Percentiles rank a stretch among this genome's conserved stretches.
These are phyloP conservation scores for Lineolata rhizophorae DNA, from an alignment of 495 filamentous ascomycete genomes.

Conservation along the genomic window DNA sequence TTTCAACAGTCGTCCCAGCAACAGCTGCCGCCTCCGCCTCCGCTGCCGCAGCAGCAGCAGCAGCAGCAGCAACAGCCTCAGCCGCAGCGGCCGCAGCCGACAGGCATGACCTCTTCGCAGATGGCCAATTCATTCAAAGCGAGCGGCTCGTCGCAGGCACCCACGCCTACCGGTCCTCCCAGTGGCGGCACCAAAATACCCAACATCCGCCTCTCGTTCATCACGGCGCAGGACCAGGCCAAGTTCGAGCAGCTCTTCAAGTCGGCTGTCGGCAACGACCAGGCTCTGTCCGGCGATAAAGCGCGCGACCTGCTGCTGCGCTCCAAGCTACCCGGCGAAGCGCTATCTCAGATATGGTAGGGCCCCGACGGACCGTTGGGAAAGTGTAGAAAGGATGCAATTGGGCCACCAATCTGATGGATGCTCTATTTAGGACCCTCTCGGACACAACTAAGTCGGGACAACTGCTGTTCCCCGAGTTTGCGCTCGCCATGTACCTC, in stretches of 20 bases:
- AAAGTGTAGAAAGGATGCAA: constrained; percentile 7
- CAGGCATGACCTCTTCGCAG: constrained; percentile 47
- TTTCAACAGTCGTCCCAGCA: constrained; percentile 21
- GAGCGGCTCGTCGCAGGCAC: constrained; percentile 19
- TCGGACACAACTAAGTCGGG: constrained; percentile 94
- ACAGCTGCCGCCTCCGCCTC: constrained; percentile 17
- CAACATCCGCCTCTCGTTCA: constrained; percentile 87
- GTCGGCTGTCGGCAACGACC: constrained; percentile 70
- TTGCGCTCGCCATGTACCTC: constrained; percentile 95
- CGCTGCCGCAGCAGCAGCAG: no score
- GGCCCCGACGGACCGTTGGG: no score
- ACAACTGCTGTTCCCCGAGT: constrained; percentile 92
- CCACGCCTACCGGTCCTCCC: constrained; percentile 31
- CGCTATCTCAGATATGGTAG: constrained; percentile 72
- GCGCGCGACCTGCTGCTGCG: constrained; percentile 72
- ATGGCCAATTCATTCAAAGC: constrained; percentile 73
- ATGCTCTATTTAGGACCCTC: constrained; percentile 66
- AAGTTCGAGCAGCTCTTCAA: constrained; percentile 98
- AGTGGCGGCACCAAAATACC: constrained; percentile 46
- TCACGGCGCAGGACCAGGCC: constrained; percentile 85
- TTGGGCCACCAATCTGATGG: constrained; percentile 4
- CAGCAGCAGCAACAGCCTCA: constrained; percentile 20
- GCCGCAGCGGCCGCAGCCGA: constrained; percentile 19
- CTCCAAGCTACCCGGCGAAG: constrained; percentile 64
- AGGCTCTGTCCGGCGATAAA: constrained; percentile 78